Evolutionary conservation across 352 stramenopile species (phyloP), one percentile per base, ranked within the genome.

Genomic region (Phytophthora chlamydospora): DNA sequence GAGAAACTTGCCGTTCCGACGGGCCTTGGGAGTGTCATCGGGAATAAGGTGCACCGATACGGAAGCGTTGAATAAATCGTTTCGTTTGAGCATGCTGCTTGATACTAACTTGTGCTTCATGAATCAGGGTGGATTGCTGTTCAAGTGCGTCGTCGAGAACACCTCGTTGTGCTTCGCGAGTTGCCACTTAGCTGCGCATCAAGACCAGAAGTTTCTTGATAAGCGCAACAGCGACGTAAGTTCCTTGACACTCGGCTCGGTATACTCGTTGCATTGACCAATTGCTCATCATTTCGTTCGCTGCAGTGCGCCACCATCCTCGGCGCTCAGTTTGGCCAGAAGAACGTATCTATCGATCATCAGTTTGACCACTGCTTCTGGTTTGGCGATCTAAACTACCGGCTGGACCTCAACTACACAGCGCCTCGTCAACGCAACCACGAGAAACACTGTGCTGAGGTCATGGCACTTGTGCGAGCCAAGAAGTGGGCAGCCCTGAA

Each of bases 301-400:
- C 24, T 58, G 3, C 47, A 94, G 85, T 90, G 84, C 44, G 72
- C 81, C 3, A 85, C 82, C 44, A 96, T 96, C 47, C 73, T 95
- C 11, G 73, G 75, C 11, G 61, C 73, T 6, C 68, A 83, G n/a
- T 73, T 96, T 12, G 76, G 83, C 2, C 64, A 83, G 50, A 87
- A 88, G 62, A 75, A 86, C 53, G 69, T 95, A 27, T 70, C 80
- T 10, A 71, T 92, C 14, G 86, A 95, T 50, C 80, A 75, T 32
- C 87, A 96, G 54, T 91, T 91, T 21, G 85, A 95, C 65, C 85
- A 96, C 68, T 88, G 80, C 54, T 95, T 95, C 57, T 92, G 76
- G 75, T 88, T 96, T 21, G 88, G 88, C 7, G 88, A 96, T 49
- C 76, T 96, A 21, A 96, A 96, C 71, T 95, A 96, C 62, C 80